Base-by-base conservation (phyloP, 768 basidiomycete genomes). In the Russula griseocarnosa region DNA sequence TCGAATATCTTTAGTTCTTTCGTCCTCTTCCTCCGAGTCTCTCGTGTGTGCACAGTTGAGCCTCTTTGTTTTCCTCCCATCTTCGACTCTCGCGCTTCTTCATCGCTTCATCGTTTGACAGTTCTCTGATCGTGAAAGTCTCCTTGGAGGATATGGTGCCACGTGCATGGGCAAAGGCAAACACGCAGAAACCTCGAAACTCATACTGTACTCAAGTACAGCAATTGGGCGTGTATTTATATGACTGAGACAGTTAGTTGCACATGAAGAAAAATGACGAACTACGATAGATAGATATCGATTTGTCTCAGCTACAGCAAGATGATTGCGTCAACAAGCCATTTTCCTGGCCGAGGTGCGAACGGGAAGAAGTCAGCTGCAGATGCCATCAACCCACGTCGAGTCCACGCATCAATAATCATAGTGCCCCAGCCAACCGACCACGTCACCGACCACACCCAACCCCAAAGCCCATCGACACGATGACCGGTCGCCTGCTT, bases 391-490 rank as follows among this genome's bases (percentile, higher is more conserved):
- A 67, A 1, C 9, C 67, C 67, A 4, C 53, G 47, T n/a, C 67
- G 49, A 14, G 67, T 40, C 67, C 67, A 67, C 24, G 52, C 57
- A 50, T 67, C 67, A 2, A 67, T 10, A 56, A 65, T 50, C 4
- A 61, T n/a, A 11, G 44, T 46, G 8, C 58, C 83, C 78, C 81
- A 84, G 0, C 73, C 70, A 9, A 83, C 3, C 1, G 81, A 58
- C 83, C 83, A 87, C 6, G 62, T 22, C 60, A 70, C 62, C 1
- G 77, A 74, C 88, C 88, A 90, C n/a, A 81, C 34, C 73, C 77
- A 75, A 1, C 88, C 87, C 1, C 70, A 9, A 59, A 74, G 50
- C 4, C 86, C 88, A 34, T 73, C 70, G 5, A 85, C 82, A 42
- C 75, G 76, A 44, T 61, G 69, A 16, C 85, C 82, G 0, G 81